Base-by-base conservation (phyloP, 2,329 filamentous ascomycete genomes). In the Botrytis deweyae region DNA sequence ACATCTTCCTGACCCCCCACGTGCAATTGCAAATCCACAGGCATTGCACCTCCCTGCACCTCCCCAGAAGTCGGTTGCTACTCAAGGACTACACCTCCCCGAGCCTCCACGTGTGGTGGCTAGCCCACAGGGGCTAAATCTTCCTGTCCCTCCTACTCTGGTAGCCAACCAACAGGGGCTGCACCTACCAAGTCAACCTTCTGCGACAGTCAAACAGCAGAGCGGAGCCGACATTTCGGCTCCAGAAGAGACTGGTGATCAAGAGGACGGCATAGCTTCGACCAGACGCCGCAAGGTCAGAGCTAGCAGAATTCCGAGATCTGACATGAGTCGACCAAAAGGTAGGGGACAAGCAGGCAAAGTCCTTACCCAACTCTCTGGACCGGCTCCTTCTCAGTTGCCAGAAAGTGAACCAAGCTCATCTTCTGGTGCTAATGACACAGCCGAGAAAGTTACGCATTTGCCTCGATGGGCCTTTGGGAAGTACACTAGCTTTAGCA, bases 151-250 rank as follows among this genome's bases (percentile, higher is more conserved):
- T 7, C 0, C 46, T 25, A 25, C 25, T 52, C 12, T 7, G 25
- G 1, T 3, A 25, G 12, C 49, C 4, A 1, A 16, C 4, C 25
- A 0, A 7, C 33, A 38, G 20, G 2, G 9, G 1, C 20, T 25
- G 0, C 33, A 62, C 10, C 10, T 38, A 14, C 33, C 33, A 25
- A 25, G 4, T 18, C 12, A 7, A 4, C 22, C 22, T 9, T 1
- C 22, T n/a, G 12, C 1, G 14, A n/a, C 6, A 20, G 36, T 8
- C 18, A 0, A 0, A 8, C 52, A 29, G n/a, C 52, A 58, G 3
- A 29, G 7, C 0, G 14, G 7, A 58, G n/a, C 3, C 3, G 7
- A 18, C 0, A 29, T 3, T 2, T 9, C n/a, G 14, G 52, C n/a
- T 18, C 14, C 0, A 58, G n/a, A 8, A 58, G 3, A 9, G n/a